Evolutionary conservation across 2,329 filamentous ascomycete species (phyloP), one percentile per base, ranked within the genome.

Genomic region (Fusarium beomiforme): DNA sequence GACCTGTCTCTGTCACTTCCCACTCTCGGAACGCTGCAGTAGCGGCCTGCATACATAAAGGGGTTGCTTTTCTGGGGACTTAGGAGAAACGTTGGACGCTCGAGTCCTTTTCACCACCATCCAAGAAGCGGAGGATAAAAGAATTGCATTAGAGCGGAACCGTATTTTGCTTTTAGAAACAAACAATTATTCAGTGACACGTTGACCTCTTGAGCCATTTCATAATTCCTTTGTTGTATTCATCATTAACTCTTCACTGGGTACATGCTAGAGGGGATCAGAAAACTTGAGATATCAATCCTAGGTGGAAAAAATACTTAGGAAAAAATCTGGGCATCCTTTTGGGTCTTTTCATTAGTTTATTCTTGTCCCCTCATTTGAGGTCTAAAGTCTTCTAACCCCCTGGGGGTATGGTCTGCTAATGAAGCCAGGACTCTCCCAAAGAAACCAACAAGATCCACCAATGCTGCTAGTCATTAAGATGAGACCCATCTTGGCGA

Each of bases 401-500:
- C n/a, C n/a, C n/a, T n/a, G n/a, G n/a, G n/a, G n/a, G 56, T 17
- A 19, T 49, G 50, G 44, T 47, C 39, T 43, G 47, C 46, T 59
- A 63, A 70, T 55, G 44, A 55, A 51, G 26, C 31, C 50, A 31
- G 61, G 61, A 64, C 54, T 49, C n/a, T 64, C 34, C 69, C 55
- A 42, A 46, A 42, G 34, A 21, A 67, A 64, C 46, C 55, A 63
- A 55, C 37, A 23, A 59, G 37, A 62, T 72, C 73, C 74, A 76
- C 69, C 42, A 53, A 41, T 41, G 47, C 59, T 63, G 62, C 57
- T 59, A 34, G 64, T 71, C 74, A 73, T 75, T 75, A 76, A 76
- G 68, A 77, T 77, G 75, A 76, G 75, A 72, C 73, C 56, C 69
- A 59, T 70, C 71, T 75, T 74, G 62, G 67, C 70, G 64, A 47